Percentiles rank a stretch among this genome's conserved stretches.
phyloP scores from a whole-genome alignment of 1,284 basidiomycete genomes.

The Marasmius tenuissimus region DNA sequence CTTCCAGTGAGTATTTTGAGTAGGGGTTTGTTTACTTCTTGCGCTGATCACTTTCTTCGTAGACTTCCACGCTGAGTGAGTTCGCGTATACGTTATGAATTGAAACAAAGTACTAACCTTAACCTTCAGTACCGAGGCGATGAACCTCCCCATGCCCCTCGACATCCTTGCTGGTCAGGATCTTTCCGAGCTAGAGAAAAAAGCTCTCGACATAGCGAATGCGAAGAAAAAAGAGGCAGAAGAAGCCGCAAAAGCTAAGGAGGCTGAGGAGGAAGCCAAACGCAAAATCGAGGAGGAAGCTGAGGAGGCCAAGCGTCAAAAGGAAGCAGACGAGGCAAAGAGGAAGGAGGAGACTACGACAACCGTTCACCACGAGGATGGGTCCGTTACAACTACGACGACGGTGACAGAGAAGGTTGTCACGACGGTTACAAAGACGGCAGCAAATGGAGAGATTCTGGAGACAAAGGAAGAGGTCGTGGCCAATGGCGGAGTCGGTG shows the following conservation, averaged over 20 bases:
- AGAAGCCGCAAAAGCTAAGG: conserved; percentile 1
- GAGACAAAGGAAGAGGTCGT: conserved; percentile 4
- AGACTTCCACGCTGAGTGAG: conserved; percentile 40
- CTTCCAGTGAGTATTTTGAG: conserved; percentile 36
- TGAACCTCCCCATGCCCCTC: conserved; percentile 32
- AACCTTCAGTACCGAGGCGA: conserved; percentile 20
- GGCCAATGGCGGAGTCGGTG: neutral
- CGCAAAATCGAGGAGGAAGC: conserved; percentile 14
- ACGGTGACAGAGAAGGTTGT: conserved; percentile 2
- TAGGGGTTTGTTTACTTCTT: neutral
- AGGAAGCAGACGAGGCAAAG: conserved; percentile 11
- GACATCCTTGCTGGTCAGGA: conserved; percentile 35
- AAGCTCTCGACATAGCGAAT: conserved; percentile 16
- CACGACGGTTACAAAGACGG: neutral
- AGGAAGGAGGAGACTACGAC: conserved; percentile 16
- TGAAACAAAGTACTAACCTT: neutral
- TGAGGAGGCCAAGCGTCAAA: conserved; percentile 14
- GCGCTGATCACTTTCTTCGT: neutral
- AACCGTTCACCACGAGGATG: neutral
- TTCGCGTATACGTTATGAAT: neutral
- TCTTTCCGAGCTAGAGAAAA: conserved; percentile 32
- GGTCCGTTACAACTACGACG: neutral
- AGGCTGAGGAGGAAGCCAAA: conserved; percentile 5
- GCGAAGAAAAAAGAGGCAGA: conserved; percentile 14
- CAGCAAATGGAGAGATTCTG: conserved; percentile 3